Conservation (phyloP, 2,329 filamentous ascomycete species). For the Exophiala sp. region DNA sequence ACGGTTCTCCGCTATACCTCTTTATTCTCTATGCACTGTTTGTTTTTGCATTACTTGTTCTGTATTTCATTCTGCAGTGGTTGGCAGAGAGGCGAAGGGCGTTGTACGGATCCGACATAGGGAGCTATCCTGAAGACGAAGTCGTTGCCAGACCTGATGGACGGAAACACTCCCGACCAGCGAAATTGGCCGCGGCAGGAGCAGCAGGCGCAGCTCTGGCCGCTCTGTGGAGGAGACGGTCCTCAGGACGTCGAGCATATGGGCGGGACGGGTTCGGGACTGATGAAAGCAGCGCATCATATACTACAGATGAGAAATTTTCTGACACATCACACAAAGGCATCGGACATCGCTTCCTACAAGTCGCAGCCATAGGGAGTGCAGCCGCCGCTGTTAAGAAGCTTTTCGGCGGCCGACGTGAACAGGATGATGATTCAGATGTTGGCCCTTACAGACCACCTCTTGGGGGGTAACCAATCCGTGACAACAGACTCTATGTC, state of each 20-base stretch:
- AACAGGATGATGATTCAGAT: constrained; percentile 47
- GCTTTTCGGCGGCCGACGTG: constrained; percentile 53
- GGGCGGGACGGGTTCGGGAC: constrained; percentile 39
- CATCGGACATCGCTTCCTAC: constrained; percentile 56
- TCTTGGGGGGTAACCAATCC: constrained; percentile 42
- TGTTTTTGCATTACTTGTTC: constrained; percentile 63
- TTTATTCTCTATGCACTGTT: constrained; percentile 84
- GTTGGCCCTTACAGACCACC: constrained; percentile 50
- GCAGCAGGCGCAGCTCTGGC: constrained; percentile 54
- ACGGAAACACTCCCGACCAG: constrained; percentile 38
- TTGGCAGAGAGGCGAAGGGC: constrained; percentile 52
- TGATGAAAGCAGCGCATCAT: constrained; percentile 44
- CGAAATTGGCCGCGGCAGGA: constrained; percentile 50
- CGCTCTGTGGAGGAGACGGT: constrained; percentile 40
- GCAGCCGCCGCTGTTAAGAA: constrained; percentile 57
- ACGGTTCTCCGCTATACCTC: constrained; percentile 76
- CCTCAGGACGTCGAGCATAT: constrained; percentile 33
- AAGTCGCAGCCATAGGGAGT: constrained; percentile 57
- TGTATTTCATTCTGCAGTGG: constrained; percentile 77
- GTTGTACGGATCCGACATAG: constrained; percentile 53
- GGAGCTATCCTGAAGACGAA: constrained; percentile 52
- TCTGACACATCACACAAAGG: constrained; percentile 52
- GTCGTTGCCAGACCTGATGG: constrained; percentile 41
- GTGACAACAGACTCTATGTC: constrained; percentile 45
- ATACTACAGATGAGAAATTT: constrained; percentile 60